These are phyloP conservation scores for Hymenoscyphus repandus DNA, from an alignment of 2,329 filamentous ascomycete species.

Conservation along the genomic window DNA sequence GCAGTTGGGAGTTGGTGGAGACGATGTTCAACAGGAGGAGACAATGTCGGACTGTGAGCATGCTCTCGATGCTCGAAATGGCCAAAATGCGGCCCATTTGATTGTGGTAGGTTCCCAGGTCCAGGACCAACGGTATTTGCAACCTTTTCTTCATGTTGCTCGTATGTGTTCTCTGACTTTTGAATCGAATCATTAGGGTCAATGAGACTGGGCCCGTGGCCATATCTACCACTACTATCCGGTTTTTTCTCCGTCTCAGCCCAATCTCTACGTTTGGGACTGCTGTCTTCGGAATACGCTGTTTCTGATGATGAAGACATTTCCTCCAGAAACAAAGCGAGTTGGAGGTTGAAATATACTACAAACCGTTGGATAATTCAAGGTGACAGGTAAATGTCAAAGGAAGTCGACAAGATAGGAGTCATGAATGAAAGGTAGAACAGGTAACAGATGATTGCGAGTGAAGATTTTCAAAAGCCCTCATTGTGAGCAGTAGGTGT, in stretches of 20 bases:
- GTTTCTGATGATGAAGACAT: conserved; percentile 3
- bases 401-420: not conserved
- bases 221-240: conserved; percentile 10
- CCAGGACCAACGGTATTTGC: conserved; percentile 13
- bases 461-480: no score
- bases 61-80: conserved; percentile 15
- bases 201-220: conserved; percentile 16
- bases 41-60: conserved; percentile 6
- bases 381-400: not conserved
- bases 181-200: conserved; percentile 18
- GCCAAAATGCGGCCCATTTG: conserved; percentile 7
- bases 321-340: not conserved
- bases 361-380: not conserved
- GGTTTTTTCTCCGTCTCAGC: not conserved
- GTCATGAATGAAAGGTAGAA: not conserved
- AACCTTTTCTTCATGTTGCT: conserved; percentile 14
- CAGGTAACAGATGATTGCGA: no score
- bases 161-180: conserved; percentile 15
- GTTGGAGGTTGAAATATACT: not conserved
- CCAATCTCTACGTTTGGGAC: conserved; percentile 12
- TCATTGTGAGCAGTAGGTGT: no score
- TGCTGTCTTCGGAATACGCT: conserved; percentile 10
- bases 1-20: conserved; percentile 1
- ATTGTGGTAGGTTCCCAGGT: conserved; percentile 8
- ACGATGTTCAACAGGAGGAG: not conserved